Conservation (phyloP, 139 green algal species). For the Coccomyxa sp. region DNA sequence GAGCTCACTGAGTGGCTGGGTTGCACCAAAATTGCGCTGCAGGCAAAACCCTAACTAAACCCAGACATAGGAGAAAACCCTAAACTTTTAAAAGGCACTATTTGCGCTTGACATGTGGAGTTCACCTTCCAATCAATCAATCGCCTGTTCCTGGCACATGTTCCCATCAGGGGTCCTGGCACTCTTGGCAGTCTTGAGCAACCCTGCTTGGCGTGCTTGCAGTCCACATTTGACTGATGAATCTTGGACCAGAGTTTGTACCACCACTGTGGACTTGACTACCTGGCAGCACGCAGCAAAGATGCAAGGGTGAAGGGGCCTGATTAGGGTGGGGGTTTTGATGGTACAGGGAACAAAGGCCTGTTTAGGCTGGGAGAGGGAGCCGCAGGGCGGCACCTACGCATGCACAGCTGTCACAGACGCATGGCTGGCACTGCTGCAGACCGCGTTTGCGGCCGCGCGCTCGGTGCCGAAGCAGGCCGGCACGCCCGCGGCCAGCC, state of each 20-base stretch:
- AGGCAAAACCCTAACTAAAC: constrained; percentile 4
- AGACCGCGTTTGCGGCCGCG: constrained; percentile 33
- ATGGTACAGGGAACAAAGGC: constrained; percentile 36
- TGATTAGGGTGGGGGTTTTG: too few species aligned
- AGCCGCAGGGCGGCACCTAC: constrained; percentile 26
- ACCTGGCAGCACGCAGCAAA: not conserved
- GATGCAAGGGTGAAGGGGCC: too few species aligned
- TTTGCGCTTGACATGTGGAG: not conserved
- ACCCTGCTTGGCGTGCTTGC: too few species aligned
- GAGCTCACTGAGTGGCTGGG: constrained; percentile 48
- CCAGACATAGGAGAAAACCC: too few species aligned
- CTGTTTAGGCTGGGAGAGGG: constrained; percentile 66
- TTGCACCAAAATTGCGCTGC: constrained; percentile 43
- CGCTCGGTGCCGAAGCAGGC: not conserved
- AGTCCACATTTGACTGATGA: too few species aligned
- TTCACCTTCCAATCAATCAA: not conserved
- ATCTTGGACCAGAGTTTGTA: too few species aligned
- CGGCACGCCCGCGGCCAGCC: constrained; percentile 3
- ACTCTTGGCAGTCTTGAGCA: not conserved
- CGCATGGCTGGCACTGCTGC: constrained; percentile 69
- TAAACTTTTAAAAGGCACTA: not conserved
- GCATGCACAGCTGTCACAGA: constrained; percentile 63
- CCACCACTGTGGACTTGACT: not conserved
- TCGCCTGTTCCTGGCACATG: not conserved
- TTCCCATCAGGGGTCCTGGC: not conserved